These are phyloP conservation scores for Aspergillus flavus DNA, from an alignment of 2,329 filamentous ascomycete species.

Conservation along the genomic window DNA sequence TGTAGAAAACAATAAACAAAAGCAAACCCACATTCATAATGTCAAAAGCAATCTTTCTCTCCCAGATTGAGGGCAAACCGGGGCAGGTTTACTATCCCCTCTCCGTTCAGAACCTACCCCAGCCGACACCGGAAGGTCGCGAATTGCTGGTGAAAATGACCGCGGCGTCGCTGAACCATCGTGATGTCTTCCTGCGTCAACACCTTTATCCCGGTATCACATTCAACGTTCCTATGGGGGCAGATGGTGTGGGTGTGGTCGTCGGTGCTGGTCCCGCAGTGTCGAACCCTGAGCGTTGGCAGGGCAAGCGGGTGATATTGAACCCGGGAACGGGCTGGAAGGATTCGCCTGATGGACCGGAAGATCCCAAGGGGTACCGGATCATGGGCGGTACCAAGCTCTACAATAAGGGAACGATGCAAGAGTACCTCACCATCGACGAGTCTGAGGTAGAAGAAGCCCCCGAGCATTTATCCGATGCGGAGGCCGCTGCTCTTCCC, in stretches of 20 bases:
- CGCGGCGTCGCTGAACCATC: constrained; percentile 87
- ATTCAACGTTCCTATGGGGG: constrained; percentile 75
- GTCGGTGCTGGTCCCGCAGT: constrained; percentile 61
- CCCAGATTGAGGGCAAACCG: constrained; percentile 61
- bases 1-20: not conserved
- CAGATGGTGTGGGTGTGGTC: constrained; percentile 80
- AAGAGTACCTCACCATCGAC: constrained; percentile 71
- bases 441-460: constrained; percentile 74
- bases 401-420: constrained; percentile 69
- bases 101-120: constrained; percentile 61
- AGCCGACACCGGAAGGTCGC: constrained; percentile 63
- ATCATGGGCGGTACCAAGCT: constrained; percentile 61
- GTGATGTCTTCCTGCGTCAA: constrained; percentile 91
- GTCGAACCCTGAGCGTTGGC: constrained; percentile 55
- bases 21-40: constrained; percentile 28
- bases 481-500: constrained; percentile 81
- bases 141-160: constrained; percentile 76
- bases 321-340: constrained; percentile 80
- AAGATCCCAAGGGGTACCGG: constrained; percentile 53
- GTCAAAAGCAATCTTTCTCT: constrained; percentile 49
- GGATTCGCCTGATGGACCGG: constrained; percentile 70
- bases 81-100: constrained; percentile 69
- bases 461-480: constrained; percentile 70
- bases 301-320: constrained; percentile 72
- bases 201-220: constrained; percentile 85